Conservation (phyloP, 1,284 basidiomycete genomes). For the Salmacisia buchloeana region DNA sequence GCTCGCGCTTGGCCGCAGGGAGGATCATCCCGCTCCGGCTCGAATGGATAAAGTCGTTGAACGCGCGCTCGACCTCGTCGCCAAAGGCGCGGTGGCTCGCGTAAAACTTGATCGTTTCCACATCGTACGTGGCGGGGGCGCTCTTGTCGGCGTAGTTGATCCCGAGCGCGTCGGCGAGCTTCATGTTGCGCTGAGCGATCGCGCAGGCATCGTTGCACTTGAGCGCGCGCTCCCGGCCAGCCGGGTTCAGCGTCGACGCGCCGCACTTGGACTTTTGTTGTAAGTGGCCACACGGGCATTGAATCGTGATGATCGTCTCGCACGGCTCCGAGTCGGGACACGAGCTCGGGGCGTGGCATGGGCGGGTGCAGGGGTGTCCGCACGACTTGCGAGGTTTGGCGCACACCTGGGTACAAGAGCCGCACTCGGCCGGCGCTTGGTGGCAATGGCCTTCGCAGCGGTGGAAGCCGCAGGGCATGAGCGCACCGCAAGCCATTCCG, state of each 20-base stretch:
- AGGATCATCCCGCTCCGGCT: constrained; percentile 37
- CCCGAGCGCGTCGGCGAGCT: constrained; percentile 45
- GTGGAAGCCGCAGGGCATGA: constrained; percentile 44
- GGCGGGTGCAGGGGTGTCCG: constrained; percentile 39
- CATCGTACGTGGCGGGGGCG: constrained; percentile 25
- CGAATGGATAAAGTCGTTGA: constrained; percentile 46
- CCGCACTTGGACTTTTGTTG: constrained; percentile 24
- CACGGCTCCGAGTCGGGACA: constrained; percentile 43
- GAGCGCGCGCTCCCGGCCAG: constrained; percentile 16
- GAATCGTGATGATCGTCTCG: constrained; percentile 36
- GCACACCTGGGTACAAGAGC: constrained; percentile 39
- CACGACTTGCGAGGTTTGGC: constrained; percentile 39
- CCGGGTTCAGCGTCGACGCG: constrained; percentile 5
- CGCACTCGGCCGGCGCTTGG: constrained; percentile 31
- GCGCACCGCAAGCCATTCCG: constrained; percentile 35
- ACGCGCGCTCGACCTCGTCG: constrained; percentile 35
- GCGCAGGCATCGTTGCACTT: constrained; percentile 45
- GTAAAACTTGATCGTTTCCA: constrained; percentile 34
- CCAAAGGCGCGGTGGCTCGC: constrained; percentile 26
- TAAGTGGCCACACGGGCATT: constrained; percentile 44
- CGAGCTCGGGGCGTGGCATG: constrained; percentile 43
- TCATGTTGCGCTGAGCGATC: constrained; percentile 46
- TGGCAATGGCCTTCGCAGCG: constrained; percentile 43
- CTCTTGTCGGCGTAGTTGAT: constrained; percentile 31
- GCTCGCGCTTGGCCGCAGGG: constrained; percentile 25